phyloP scores from a whole-genome alignment of 768 basidiomycete species.

The Butyriboletus loyo region DNA sequence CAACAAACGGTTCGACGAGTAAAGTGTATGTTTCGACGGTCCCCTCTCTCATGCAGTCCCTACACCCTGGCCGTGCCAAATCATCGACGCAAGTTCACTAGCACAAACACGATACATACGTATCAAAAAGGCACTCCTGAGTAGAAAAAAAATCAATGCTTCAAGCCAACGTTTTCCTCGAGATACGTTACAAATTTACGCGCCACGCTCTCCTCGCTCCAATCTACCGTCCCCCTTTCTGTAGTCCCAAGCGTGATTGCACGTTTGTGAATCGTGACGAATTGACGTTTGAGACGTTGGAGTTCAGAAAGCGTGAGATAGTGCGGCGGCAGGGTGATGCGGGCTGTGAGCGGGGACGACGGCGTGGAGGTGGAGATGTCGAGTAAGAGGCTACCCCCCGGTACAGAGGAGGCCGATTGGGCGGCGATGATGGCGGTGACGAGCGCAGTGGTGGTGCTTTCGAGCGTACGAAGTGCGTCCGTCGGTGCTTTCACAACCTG shows the following conservation, averaged over 20 bases:
- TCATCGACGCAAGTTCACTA: no score
- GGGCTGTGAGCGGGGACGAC: constrained; percentile 33
- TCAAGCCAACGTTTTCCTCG: constrained; percentile 56
- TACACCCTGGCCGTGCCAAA: no score
- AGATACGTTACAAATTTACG: constrained; percentile 68
- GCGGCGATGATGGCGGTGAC: constrained; percentile 70
- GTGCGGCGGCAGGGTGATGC: constrained; percentile 64
- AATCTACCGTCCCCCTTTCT: constrained; percentile 73
- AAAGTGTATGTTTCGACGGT: no score
- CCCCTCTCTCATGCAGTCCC: background rate
- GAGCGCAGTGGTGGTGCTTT: constrained; percentile 67
- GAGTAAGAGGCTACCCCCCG: constrained; percentile 41
- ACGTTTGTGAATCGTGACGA: constrained; percentile 85
- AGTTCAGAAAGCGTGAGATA: constrained; percentile 81
- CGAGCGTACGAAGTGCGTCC: constrained; percentile 84
- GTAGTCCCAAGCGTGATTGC: constrained; percentile 81
- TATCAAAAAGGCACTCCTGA: background rate
- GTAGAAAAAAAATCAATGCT: constrained; percentile 29
- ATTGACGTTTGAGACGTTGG: constrained; percentile 88
- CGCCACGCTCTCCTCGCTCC: constrained; percentile 70
- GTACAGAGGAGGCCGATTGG: constrained; percentile 47
- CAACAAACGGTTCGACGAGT: no score
- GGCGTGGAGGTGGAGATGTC: constrained; percentile 41
- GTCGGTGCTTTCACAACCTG: constrained; percentile 82
- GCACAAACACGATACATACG: no score